These are phyloP conservation scores for Firmiana major DNA, from an alignment of 345 rosid genomes.

Conservation along the genomic window DNA sequence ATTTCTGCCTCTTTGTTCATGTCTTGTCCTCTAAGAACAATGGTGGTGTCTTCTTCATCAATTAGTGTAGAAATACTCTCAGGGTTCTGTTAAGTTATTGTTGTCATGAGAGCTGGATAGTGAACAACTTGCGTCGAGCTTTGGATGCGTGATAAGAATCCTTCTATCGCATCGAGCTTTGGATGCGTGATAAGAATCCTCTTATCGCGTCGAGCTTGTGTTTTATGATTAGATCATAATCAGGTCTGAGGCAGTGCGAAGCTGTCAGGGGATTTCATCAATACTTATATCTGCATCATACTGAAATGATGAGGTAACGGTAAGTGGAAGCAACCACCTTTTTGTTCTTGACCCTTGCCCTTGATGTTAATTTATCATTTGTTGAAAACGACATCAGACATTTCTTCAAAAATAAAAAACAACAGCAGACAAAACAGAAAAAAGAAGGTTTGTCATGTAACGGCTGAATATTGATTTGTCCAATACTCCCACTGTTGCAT, in stretches of 20 bases:
- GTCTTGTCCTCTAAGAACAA: background rate
- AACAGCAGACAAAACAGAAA: background rate
- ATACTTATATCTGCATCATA: background rate
- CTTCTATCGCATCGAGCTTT: too few relatives aligned
- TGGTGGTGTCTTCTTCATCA: background rate
- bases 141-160: too few relatives aligned
- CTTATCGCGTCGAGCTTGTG: too few relatives aligned
- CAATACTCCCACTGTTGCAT: background rate
- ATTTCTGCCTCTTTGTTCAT: background rate
- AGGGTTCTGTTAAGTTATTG: background rate
- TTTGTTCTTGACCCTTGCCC: background rate
- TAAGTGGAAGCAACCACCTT: background rate
- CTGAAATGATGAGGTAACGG: background rate
- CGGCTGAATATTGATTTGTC: background rate
- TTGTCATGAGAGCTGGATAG: background rate
- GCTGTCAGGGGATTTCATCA: conserved; percentile 6
- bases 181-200: too few relatives aligned
- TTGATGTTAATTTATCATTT: background rate
- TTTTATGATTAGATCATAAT: too few relatives aligned
- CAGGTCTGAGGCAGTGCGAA: background rate
- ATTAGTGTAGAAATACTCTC: too few relatives aligned
- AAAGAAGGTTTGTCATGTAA: background rate
- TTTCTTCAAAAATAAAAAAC: too few relatives aligned
- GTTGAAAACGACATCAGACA: too few relatives aligned
- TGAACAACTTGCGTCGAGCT: background rate